Evolutionary conservation across 306 rosid genomes (phyloP).

Genomic region (Quercus robur): DNA sequence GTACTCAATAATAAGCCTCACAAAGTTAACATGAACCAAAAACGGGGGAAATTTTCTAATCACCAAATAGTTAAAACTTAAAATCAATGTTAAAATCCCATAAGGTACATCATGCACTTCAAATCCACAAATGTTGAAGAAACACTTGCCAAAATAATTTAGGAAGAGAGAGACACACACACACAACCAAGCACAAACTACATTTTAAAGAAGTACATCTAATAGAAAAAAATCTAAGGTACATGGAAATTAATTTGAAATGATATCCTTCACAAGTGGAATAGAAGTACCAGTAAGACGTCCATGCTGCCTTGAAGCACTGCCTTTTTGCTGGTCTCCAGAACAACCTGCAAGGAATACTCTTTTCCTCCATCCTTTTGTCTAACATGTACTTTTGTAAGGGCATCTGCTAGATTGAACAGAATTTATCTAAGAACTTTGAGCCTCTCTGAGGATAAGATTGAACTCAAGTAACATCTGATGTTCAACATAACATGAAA

Average conservation of each 20-base stretch:
- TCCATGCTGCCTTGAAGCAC: slow-evolving; percentile 83
- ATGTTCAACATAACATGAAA: not conserved
- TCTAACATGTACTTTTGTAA: slow-evolving; percentile 49
- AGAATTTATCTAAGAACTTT: slow-evolving; percentile 27
- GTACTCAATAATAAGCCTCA: not conserved
- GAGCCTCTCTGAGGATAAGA: slow-evolving; percentile 1
- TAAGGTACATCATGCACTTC: not conserved
- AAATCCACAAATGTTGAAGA: not conserved
- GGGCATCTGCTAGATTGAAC: slow-evolving; percentile 57
- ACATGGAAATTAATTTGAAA: not conserved
- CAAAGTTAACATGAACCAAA: not conserved
- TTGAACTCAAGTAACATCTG: not conserved
- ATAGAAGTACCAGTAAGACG: slow-evolving; percentile 35
- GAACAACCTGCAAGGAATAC: slow-evolving; percentile 55
- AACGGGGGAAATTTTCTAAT: not conserved
- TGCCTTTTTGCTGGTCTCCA: slow-evolving; percentile 71
- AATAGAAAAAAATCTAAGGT: not conserved
- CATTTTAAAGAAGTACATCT: not conserved
- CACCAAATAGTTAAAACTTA: not conserved
- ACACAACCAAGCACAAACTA: not conserved
- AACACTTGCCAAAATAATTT: not conserved
- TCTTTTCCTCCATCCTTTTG: slow-evolving; percentile 57
- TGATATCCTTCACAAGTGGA: not conserved
- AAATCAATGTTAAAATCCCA: not conserved
- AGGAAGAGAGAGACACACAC: not conserved